Evolutionary conservation across 371 early-diverging fungal genomes (phyloP).

Genomic region (Lichtheimia corymbifera): DNA sequence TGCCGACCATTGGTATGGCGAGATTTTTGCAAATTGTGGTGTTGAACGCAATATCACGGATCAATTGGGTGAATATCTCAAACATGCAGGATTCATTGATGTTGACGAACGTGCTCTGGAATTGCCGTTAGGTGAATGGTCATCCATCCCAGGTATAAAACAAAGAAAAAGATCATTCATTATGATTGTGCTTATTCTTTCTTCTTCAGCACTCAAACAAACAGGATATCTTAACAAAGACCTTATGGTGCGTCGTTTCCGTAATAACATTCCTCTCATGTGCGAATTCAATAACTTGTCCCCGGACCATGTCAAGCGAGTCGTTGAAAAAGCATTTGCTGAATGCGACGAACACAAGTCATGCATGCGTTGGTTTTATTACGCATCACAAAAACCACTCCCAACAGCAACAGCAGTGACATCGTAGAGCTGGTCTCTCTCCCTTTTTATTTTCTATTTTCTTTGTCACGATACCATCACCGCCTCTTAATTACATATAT

Average conservation of each 20-base stretch:
- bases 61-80: background rate
- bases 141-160: constrained; percentile 13
- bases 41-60: constrained; percentile 7
- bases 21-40: constrained; percentile 7
- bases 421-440: constrained; percentile 11
- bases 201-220: constrained; percentile 10
- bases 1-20: constrained; percentile 12
- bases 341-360: constrained; percentile 25
- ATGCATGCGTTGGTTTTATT: constrained; percentile 23
- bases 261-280: constrained; percentile 2
- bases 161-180: background rate
- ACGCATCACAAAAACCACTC: constrained; percentile 14
- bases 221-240: constrained; percentile 25
- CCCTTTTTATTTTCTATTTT: background rate
- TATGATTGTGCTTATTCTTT: background rate
- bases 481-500: constrained; percentile 2
- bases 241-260: constrained; percentile 19
- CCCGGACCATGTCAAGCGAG: constrained; percentile 2
- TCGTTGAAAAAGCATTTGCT: constrained; percentile 9
- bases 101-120: constrained; percentile 17
- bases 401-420: background rate
- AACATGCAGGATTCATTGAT: constrained; percentile 7
- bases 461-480: too few species aligned
- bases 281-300: background rate
- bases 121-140: constrained; percentile 22